A percentile compares a stretch with the other conserved stretches of the same genome.
Evolutionary conservation across 164 flowering plant genomes (phyloP).

Genomic region (Piper longum): DNA sequence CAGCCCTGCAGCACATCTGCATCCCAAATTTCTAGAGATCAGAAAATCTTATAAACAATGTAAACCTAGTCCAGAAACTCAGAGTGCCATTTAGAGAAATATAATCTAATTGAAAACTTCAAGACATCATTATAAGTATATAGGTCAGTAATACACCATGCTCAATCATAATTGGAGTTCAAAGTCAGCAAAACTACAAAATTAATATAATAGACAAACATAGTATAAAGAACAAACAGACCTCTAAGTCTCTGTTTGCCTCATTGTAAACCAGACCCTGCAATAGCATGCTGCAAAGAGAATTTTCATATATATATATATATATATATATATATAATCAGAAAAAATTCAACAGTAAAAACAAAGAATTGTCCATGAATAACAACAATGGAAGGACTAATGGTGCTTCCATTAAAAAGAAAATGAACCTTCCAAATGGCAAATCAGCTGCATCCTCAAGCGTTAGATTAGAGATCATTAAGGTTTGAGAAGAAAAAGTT

Average conservation of each 20-base stretch:
- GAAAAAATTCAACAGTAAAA: neutral
- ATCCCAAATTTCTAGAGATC: neutral
- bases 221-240: slow-evolving; percentile 11
- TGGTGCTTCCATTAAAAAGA: neutral
- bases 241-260: slow-evolving; percentile 86
- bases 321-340: neutral
- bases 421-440: slow-evolving; percentile 83
- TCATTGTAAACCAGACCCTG: slow-evolving; percentile 63
- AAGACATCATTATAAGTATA: no score
- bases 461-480: slow-evolving; percentile 29
- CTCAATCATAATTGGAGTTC: no score
- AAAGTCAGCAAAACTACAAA: no score
- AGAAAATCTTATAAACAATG: no score
- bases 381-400: neutral
- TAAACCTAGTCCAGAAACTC: no score
- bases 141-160: neutral
- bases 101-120: no score
- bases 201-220: neutral
- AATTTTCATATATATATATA: neutral
- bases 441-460: slow-evolving; percentile 61
- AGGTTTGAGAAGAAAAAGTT: slow-evolving; percentile 61
- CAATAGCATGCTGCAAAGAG: slow-evolving; percentile 66
- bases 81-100: neutral
- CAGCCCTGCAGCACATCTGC: slow-evolving; percentile 91
- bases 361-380: neutral